Evolutionary conservation across 768 basidiomycete species (phyloP).

Genomic region (Russula sp.): DNA sequence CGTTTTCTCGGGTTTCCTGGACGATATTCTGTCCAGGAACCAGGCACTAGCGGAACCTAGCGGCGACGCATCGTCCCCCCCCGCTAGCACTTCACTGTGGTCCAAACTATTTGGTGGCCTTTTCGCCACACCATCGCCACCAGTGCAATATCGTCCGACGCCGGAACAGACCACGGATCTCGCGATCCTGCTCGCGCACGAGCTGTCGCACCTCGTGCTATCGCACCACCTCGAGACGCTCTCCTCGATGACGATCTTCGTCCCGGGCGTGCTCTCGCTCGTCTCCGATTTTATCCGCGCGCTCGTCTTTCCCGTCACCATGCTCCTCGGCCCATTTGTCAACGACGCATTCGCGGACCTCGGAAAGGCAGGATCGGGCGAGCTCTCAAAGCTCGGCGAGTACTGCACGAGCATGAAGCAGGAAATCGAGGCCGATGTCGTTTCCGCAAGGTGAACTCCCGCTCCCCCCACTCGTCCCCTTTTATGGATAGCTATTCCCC

Average conservation of each 20-base stretch:
- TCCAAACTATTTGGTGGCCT: conserved; percentile 44
- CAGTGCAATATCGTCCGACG: conserved; percentile 36
- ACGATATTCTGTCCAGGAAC: conserved; percentile 63
- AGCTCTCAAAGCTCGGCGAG: conserved; percentile 65
- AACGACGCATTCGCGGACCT: conserved; percentile 87
- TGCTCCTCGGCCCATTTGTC: conserved; percentile 90
- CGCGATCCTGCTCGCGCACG: conserved; percentile 88
- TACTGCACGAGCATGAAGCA: conserved; percentile 75
- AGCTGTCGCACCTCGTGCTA: conserved; percentile 85
- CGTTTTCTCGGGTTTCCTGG: conserved; percentile 89
- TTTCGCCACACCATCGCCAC: conserved; percentile 32
- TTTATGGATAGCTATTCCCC: neutral
- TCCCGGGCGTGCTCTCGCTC: conserved; percentile 76
- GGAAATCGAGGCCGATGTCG: conserved; percentile 90
- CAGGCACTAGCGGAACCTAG: conserved; percentile 29
- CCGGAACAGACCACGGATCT: conserved; percentile 86
- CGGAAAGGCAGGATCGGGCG: conserved; percentile 69
- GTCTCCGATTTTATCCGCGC: conserved; percentile 70
- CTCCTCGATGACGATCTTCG: conserved; percentile 76
- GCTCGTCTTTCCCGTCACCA: conserved; percentile 81
- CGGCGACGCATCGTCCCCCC: conserved; percentile 13
- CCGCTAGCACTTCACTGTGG: conserved; percentile 39
- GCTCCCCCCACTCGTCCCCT: conserved; percentile 7
- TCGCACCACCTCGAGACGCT: conserved; percentile 90
- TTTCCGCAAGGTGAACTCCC: conserved; percentile 65